Conservation (phyloP, 1,284 basidiomycete species). For the Fomitiporia mediterranea region DNA sequence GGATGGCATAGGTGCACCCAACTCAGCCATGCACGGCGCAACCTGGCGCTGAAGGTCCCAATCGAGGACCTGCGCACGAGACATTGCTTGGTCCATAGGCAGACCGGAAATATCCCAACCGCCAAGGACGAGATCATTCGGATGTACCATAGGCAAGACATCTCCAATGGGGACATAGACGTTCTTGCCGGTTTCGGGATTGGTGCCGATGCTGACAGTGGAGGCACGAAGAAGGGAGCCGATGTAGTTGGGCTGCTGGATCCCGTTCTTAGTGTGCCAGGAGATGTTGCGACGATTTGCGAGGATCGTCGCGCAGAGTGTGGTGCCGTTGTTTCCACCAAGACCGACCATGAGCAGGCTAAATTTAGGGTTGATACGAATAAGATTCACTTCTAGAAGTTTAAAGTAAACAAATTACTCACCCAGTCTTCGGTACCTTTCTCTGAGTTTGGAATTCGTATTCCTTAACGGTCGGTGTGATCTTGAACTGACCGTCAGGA, state of each 20-base stretch:
- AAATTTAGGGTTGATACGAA: conserved; percentile 19
- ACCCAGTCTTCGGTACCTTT: conserved; percentile 92
- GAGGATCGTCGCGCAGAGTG: conserved; percentile 90
- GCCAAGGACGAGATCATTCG: conserved; percentile 95
- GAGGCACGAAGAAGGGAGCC: conserved; percentile 92
- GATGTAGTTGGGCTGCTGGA: conserved; percentile 96
- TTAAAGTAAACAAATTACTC: conserved; percentile 31
- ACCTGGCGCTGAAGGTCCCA: conserved; percentile 98
- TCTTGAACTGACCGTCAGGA: conserved; percentile 64
- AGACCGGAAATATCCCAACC: conserved; percentile 96
- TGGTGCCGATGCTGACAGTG: conserved; percentile 87
- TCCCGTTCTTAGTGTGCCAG: conserved; percentile 92
- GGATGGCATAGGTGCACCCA: conserved; percentile 86
- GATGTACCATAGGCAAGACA: conserved; percentile 97
- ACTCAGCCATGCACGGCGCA: conserved; percentile 76
- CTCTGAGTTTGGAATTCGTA: conserved; percentile 92
- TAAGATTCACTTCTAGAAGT: conserved; percentile 16
- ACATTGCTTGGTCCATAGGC: conserved; percentile 89
- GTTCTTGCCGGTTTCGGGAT: conserved; percentile 83
- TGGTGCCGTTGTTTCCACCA: conserved; percentile 97
- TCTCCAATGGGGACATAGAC: conserved; percentile 92
- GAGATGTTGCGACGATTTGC: conserved; percentile 94
- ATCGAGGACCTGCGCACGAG: conserved; percentile 90
- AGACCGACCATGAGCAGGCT: conserved; percentile 97
- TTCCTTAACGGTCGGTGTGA: conserved; percentile 73